phyloP scores from a whole-genome alignment of 345 rosid species.

The Populus simonii region DNA sequence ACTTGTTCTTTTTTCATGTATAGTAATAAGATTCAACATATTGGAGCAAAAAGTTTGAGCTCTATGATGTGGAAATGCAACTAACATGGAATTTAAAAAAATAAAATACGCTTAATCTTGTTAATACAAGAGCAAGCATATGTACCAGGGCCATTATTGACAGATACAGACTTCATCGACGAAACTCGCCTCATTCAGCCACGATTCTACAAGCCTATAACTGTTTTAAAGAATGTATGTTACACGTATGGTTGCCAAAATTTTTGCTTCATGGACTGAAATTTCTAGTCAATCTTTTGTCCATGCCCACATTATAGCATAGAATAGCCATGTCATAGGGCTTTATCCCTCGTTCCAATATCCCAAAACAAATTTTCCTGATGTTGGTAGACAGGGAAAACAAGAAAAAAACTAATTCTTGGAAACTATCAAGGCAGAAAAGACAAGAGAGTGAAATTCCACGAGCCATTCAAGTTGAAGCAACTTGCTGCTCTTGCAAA shows the following conservation, averaged over 20 bases:
- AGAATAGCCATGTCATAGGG: neutral
- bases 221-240: neutral
- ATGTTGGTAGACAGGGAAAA: neutral
- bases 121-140: too few relatives aligned
- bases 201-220: neutral
- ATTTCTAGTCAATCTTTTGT: neutral
- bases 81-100: too few relatives aligned
- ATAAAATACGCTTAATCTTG: too few relatives aligned
- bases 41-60: neutral
- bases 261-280: neutral
- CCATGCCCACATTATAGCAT: neutral
- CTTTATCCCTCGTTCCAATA: neutral
- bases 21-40: neutral
- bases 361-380: slow-evolving; percentile 1
- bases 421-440: neutral
- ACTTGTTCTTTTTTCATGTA: neutral
- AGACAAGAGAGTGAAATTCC: neutral
- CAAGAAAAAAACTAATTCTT: neutral
- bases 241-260: neutral
- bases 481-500: slow-evolving; percentile 53
- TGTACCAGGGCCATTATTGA: too few relatives aligned
- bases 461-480: slow-evolving; percentile 25
- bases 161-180: too few relatives aligned
- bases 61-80: neutral
- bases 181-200: neutral